Evolutionary conservation across 768 basidiomycete genomes (phyloP).

Genomic region (Suillus tomentosus): DNA sequence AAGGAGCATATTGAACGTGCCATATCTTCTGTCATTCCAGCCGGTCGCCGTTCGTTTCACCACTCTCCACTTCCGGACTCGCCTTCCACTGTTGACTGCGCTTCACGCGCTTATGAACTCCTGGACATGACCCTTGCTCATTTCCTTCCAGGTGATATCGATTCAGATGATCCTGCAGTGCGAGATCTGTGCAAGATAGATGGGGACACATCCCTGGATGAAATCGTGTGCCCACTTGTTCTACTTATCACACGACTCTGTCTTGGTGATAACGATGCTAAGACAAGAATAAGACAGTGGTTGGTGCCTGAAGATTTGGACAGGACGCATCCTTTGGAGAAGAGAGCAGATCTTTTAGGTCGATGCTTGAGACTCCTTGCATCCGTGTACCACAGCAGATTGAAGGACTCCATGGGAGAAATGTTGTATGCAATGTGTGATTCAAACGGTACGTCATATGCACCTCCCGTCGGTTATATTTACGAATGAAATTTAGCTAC

Average conservation of each 20-base stretch:
- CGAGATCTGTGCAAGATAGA: constrained; percentile 53
- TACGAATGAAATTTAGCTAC: constrained; percentile 47
- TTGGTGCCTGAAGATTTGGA: constrained; percentile 81
- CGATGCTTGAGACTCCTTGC: constrained; percentile 75
- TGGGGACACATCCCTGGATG: constrained; percentile 67
- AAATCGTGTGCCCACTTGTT: constrained; percentile 73
- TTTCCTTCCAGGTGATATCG: constrained; percentile 66
- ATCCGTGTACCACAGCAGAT: constrained; percentile 68
- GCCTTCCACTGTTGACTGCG: constrained; percentile 43
- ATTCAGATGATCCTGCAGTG: constrained; percentile 65
- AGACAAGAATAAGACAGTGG: constrained; percentile 60
- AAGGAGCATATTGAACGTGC: constrained; percentile 32
- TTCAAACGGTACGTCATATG: constrained; percentile 55
- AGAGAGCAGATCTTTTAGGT: constrained; percentile 73
- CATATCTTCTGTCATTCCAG: constrained; percentile 28
- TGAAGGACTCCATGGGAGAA: constrained; percentile 83
- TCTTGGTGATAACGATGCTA: constrained; percentile 58
- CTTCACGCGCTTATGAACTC: constrained; percentile 67
- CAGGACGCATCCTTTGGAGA: constrained; percentile 74
- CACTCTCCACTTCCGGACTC: constrained; percentile 44
- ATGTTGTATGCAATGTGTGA: constrained; percentile 84
- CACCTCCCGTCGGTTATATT: not conserved
- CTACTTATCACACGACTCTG: constrained; percentile 76
- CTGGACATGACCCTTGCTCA: constrained; percentile 59
- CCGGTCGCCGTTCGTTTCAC: constrained; percentile 37